Base-by-base conservation (phyloP, 2,329 filamentous ascomycete species). In the Neofusicoccum sp. region DNA sequence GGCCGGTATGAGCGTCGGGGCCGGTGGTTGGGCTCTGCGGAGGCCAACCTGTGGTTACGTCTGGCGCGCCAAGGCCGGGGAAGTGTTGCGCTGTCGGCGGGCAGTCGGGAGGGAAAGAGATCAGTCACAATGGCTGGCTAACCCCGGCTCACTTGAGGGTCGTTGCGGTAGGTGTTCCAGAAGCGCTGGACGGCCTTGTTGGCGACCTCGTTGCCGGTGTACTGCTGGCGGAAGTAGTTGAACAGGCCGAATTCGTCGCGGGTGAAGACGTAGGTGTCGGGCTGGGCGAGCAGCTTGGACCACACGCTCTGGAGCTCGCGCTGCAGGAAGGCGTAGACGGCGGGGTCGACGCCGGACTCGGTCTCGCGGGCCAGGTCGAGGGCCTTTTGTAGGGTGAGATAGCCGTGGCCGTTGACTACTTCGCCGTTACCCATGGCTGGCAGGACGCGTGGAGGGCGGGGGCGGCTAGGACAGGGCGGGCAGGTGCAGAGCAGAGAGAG, bases 241-340 rank as follows among this genome's bases (percentile, higher is more conserved):
- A 96, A 92, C 63, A 96, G 82, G 59, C 89, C 86, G 69, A 95
- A 96, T 76, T 96, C 91, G 74, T 91, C 86, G 64, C 83, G 80
- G 34, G 80, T 86, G 79, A 96, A 86, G 65, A 95, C 75, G 74
- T 93, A 96, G n/a, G 80, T 79, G 54, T 83, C 76, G 1, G 89
- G 89, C 33, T 87, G 78, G 3, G 80, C 78, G 67, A 86, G 77
- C 61, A 96, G 82, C 67, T 85, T 87, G 44, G 70, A 71, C 89
- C 90, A 93, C 64, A 93, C 84, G 64, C 83, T 79, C 1, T 76
- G 70, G 53, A 77, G 65, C 54, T 70, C 87, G 54, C 73, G 73
- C 70, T 92, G 87, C 40, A 96, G 85, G 61, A 88, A 85, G 63
- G 79, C 78, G 69, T 79, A 81, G 61, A 92, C 82, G 57, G 78